Conservation (phyloP, 2,329 filamentous ascomycete species). For the Beauveria scarabaeidicola region DNA sequence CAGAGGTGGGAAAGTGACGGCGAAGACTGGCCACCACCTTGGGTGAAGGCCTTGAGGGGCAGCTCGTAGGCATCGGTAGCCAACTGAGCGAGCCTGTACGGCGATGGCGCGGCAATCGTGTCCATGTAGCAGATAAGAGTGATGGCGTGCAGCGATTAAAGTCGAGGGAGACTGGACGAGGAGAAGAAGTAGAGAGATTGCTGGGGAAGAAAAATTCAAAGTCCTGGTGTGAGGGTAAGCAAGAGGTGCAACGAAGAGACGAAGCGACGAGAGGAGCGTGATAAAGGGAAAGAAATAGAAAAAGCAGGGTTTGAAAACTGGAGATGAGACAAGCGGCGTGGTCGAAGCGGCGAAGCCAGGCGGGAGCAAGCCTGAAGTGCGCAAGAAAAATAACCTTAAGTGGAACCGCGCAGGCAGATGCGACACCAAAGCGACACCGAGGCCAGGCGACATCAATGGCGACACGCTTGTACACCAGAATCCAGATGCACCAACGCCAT, state of each 20-base stretch:
- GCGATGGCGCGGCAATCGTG: slow-evolving; percentile 35
- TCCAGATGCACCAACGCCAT: not conserved
- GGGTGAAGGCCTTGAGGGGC: slow-evolving; percentile 32
- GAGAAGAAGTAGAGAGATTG: not conserved
- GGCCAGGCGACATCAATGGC: slow-evolving; percentile 5
- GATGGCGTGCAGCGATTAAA: not conserved
- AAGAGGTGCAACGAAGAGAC: not conserved
- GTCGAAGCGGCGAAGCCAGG: not conserved
- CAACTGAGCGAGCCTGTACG: slow-evolving; percentile 34
- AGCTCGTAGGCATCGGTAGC: slow-evolving; percentile 32
- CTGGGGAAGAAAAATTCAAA: not conserved
- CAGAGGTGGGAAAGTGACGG: slow-evolving; percentile 61
- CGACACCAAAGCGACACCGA: slow-evolving; percentile 3
- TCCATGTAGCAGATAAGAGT: slow-evolving; percentile 22
- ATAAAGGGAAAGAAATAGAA: slow-evolving; percentile 2
- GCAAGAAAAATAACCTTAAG: slow-evolving; percentile 10
- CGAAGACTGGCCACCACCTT: slow-evolving; percentile 43
- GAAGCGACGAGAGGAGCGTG: not conserved
- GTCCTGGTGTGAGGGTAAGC: not conserved
- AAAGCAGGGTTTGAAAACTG: not conserved
- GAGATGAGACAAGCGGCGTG: not conserved
- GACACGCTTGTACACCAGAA: not conserved
- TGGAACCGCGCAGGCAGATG: slow-evolving; percentile 3
- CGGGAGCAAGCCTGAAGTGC: slow-evolving; percentile 2
- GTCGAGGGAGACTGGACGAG: not conserved